Base-by-base conservation (phyloP, 202 grass and related monocot species). In the Alloteropsis angusta region DNA sequence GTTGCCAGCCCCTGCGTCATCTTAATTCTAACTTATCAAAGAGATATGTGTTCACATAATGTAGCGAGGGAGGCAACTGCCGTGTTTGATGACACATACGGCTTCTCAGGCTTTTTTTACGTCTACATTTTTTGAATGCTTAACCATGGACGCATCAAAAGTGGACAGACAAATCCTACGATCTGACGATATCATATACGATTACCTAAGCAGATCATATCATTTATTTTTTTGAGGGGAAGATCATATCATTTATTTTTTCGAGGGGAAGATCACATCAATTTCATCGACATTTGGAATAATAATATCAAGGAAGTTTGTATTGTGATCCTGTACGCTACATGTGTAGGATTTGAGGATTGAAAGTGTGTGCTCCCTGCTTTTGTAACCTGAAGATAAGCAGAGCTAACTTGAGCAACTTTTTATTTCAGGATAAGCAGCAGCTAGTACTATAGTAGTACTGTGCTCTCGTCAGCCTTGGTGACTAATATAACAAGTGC, bases 351-450 rank as follows among this genome's bases (percentile, higher is more conserved):
- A 84, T 57, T 56, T 80, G 5, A 73, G 67, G 68, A 56, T 47
- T 17, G 52, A 55, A 50, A 52, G 60, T 25, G n/a, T 10, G 12
- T 3, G 19, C 45, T 16, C 36, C 36, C 26, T 18, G 21, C 12
- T 16, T 47, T 70, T 47, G 52, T 37, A 80, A 84, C 37, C 18
- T 36, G 1, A 79, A 47, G 58, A 63, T 71, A 65, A 64, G 65
- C 48, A 77, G 47, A 39, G 32, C 30, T 34, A 34, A 63, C 60
- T 45, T 9, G 68, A 79, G 52, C 48, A 17, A 45, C 9, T 30
- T 53, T 52, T 44, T 35, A 14, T 25, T 73, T 56, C 56, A 41
- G 55, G 78, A 76, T 81, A 80, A 74, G 58, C 69, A 72, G 55
- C 38, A 69, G 66, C 8, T 69, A 17, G 25, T 10, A 50, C 49